Evolutionary conservation across 306 rosid species (phyloP).

Genomic region (Senna siamea): DNA sequence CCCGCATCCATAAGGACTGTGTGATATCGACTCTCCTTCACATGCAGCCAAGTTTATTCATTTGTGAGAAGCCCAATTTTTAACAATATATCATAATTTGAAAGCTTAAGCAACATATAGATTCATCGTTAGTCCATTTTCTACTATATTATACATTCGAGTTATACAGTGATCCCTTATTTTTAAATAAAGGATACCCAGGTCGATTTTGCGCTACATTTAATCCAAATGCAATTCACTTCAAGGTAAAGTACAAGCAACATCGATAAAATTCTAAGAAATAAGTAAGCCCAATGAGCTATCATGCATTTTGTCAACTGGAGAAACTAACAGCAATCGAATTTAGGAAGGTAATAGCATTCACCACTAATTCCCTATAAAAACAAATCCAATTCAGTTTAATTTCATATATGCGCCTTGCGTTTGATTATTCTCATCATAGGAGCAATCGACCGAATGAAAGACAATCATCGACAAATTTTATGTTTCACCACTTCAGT

Average conservation of each 20-base stretch:
- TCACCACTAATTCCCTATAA: background rate
- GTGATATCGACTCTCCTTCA: constrained; percentile 8
- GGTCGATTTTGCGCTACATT: background rate
- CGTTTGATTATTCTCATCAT: background rate
- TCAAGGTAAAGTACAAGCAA: background rate
- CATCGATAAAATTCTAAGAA: background rate
- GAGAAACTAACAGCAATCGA: background rate
- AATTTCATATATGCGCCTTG: background rate
- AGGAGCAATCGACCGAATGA: background rate
- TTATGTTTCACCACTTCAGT: background rate
- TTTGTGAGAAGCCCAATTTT: too few species aligned
- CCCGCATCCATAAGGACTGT: background rate
- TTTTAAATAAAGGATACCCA: background rate
- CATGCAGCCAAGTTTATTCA: constrained; percentile 19
- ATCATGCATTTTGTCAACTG: background rate
- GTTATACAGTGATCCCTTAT: background rate
- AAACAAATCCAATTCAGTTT: constrained; percentile 10
- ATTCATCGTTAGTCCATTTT: background rate
- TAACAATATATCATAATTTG: background rate
- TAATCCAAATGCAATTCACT: constrained; percentile 17
- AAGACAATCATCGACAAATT: background rate
- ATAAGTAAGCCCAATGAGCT: background rate
- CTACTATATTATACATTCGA: background rate
- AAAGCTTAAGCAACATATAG: background rate
- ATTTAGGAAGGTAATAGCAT: constrained; percentile 4